Percentiles rank a stretch among this genome's conserved stretches.
Evolutionary conservation across 768 basidiomycete species (phyloP).

Genomic region (Rhodotorula kratochvilovae): DNA sequence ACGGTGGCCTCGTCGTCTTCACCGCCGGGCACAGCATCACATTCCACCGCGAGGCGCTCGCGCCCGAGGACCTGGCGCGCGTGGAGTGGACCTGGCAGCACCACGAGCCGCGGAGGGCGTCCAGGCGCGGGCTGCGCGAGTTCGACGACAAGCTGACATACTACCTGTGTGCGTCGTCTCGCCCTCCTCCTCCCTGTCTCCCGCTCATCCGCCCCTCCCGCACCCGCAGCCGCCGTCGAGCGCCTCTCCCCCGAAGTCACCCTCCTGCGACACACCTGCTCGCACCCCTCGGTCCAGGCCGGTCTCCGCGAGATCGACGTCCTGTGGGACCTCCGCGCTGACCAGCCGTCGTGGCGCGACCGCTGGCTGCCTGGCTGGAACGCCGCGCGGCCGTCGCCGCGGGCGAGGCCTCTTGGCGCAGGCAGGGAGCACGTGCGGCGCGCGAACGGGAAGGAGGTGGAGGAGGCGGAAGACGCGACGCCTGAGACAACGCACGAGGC

Average conservation of each 20-base stretch:
- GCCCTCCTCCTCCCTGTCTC: not conserved
- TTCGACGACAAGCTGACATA: conserved; percentile 29
- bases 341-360: not conserved
- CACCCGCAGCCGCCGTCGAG: conserved; percentile 14
- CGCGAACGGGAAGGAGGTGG: not conserved
- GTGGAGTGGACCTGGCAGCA: conserved; percentile 30
- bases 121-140: conserved; percentile 1
- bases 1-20: conserved; percentile 18
- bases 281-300: not conserved
- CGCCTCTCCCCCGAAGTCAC: conserved; percentile 11
- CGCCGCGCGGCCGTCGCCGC: not conserved
- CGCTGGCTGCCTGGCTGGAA: not conserved
- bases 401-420: not conserved
- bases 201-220: not conserved
- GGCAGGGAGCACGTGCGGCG: not conserved
- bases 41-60: conserved; percentile 14
- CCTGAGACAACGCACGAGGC: not conserved
- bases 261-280: conserved; percentile 25
- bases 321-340: conserved; percentile 12
- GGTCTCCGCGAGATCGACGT: conserved; percentile 12
- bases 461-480: not conserved
- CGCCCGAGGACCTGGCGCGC: conserved; percentile 1
- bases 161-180: conserved; percentile 18
- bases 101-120: conserved; percentile 1
- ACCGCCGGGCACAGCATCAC: conserved; percentile 29